Evolutionary conservation across 108 stramenopile species (phyloP).

Genomic region (Epithemia pelagica): DNA sequence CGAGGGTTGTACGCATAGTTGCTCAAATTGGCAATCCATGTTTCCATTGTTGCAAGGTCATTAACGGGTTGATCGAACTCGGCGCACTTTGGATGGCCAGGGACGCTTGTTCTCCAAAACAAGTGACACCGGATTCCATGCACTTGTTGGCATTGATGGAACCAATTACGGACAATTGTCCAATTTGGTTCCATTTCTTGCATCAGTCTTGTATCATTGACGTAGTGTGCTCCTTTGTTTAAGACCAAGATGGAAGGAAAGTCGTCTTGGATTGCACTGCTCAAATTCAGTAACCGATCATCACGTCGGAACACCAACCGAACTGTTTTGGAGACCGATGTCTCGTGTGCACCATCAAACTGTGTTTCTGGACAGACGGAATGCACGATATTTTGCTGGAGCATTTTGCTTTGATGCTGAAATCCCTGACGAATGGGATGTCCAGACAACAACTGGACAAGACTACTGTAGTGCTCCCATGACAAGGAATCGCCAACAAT

Average conservation of each 20-base stretch:
- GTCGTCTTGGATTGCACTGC: constrained; percentile 14
- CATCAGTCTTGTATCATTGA: constrained; percentile 21
- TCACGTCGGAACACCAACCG: constrained; percentile 33
- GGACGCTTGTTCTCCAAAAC: constrained; percentile 38
- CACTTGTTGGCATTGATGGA: neutral
- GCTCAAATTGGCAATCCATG: constrained; percentile 16
- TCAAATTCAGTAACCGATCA: constrained; percentile 16
- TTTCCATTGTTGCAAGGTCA: constrained; percentile 30
- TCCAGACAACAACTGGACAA: constrained; percentile 27
- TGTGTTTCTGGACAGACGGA: constrained; percentile 18
- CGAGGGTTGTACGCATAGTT: constrained; percentile 19
- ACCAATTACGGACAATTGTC: neutral
- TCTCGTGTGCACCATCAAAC: neutral
- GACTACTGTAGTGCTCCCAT: constrained; percentile 38
- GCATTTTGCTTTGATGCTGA: constrained; percentile 17
- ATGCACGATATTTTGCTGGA: constrained; percentile 15
- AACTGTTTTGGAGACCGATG: neutral
- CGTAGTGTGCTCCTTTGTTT: constrained; percentile 45
- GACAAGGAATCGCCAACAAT: constrained; percentile 44
- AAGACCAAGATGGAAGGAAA: constrained; percentile 29
- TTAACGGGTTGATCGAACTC: constrained; percentile 28
- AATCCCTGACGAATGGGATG: constrained; percentile 9
- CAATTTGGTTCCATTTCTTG: constrained; percentile 15
- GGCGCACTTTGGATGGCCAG: constrained; percentile 40
- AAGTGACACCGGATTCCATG: constrained; percentile 16